phyloP scores from a whole-genome alignment of 176 grass and related monocot genomes.

The Triticum dicoccoides region DNA sequence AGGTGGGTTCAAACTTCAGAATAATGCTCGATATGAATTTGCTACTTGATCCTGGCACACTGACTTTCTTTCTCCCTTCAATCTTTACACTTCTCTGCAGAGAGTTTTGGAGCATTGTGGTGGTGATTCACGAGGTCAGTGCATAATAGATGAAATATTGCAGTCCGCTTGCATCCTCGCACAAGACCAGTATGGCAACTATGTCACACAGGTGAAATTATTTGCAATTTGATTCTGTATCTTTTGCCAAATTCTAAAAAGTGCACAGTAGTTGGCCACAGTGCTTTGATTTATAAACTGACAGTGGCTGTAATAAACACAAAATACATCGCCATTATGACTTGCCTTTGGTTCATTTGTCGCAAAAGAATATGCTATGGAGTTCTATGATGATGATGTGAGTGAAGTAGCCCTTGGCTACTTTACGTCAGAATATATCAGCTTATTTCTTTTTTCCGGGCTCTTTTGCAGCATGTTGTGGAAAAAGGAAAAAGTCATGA shows the following conservation, averaged over 20 bases:
- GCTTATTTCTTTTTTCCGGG: background rate
- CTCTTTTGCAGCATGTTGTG: conserved; percentile 84
- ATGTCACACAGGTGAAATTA: conserved; percentile 83
- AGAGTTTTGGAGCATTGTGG: conserved; percentile 94
- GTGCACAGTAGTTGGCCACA: background rate
- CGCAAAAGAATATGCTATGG: background rate
- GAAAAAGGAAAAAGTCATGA: conserved; percentile 69
- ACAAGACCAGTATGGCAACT: conserved; percentile 99
- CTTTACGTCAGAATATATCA: background rate
- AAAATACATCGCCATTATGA: background rate
- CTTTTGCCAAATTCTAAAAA: background rate
- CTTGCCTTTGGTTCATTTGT: background rate
- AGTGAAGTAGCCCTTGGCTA: background rate
- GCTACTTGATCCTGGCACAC: background rate
- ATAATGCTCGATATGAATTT: background rate
- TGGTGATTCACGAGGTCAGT: conserved; percentile 72
- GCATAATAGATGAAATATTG: conserved; percentile 97
- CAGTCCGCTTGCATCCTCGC: conserved; percentile 82
- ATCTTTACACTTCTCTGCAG: conserved; percentile 35
- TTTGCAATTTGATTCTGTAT: background rate
- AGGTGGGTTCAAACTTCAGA: conserved; percentile 52
- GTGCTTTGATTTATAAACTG: background rate
- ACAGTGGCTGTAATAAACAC: background rate
- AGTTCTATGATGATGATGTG: conserved; percentile 19
- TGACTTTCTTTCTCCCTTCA: background rate